Conservation (phyloP, 257 asterid genomes). For the Orobanche coerulescens region DNA sequence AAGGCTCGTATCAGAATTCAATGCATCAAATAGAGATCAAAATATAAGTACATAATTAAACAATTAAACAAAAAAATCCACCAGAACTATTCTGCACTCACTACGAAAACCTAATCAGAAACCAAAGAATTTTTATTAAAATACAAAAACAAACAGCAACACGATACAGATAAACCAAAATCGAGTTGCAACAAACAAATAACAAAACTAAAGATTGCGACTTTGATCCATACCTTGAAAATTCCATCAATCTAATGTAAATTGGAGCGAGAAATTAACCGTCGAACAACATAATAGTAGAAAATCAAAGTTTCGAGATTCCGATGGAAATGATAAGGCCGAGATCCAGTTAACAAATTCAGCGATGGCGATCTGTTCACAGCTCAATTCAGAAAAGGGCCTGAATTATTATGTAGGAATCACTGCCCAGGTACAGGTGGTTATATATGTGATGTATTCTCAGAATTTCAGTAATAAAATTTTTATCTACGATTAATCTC, state of each 20-base stretch:
- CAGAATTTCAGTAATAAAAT: too few relatives aligned
- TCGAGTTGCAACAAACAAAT: not conserved
- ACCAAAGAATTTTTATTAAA: not conserved
- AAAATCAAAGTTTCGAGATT: not conserved
- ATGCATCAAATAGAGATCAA: not conserved
- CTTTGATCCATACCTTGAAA: not conserved
- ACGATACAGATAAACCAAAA: not conserved
- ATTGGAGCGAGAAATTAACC: not conserved
- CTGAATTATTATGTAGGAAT: not conserved
- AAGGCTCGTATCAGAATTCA: not conserved
- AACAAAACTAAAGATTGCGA: not conserved
- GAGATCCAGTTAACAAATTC: not conserved
- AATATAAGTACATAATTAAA: too few relatives aligned
- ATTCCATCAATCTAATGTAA: not conserved
- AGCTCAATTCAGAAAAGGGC: not conserved
- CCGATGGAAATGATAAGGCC: not conserved
- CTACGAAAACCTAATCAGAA: constrained; percentile 14
- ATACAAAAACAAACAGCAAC: not conserved
- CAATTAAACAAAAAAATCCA: not conserved
- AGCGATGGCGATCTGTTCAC: not conserved
- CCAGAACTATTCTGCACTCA: not conserved
- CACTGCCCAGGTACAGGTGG: not conserved
- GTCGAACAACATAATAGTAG: not conserved
- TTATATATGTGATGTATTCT: not conserved
- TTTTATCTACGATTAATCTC: too few relatives aligned